A percentile compares a stretch with the other conserved stretches of the same genome.
phyloP scores from a whole-genome alignment of 768 basidiomycete species.

The Tylopilus balloui region DNA sequence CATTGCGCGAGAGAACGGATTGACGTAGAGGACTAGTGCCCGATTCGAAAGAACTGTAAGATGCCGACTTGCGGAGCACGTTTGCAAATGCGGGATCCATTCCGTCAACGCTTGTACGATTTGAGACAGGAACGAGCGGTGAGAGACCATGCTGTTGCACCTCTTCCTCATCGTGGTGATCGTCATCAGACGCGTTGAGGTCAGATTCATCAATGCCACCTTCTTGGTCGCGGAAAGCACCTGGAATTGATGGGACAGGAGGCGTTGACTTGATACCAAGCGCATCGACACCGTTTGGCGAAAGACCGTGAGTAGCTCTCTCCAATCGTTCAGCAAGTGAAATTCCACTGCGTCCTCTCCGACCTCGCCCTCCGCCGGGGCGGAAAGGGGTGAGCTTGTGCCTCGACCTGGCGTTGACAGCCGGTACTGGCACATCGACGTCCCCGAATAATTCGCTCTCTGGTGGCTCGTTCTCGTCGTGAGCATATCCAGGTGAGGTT shows the following conservation, averaged over 20 bases:
- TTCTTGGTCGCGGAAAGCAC: conserved; percentile 25
- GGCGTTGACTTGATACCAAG: conserved; percentile 18
- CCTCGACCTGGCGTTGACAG: conserved; percentile 34
- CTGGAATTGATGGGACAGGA: conserved; percentile 34
- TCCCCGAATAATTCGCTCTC: conserved; percentile 47
- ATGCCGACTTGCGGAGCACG: conserved; percentile 56
- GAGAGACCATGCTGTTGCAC: conserved; percentile 30
- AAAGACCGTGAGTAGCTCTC: conserved; percentile 49
- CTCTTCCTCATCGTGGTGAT: conserved; percentile 22
- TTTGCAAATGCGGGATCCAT: conserved; percentile 87
- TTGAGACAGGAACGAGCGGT: conserved; percentile 42
- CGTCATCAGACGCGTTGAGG: conserved; percentile 23
- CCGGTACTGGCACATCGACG: conserved; percentile 35
- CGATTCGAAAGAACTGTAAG: conserved; percentile 39
- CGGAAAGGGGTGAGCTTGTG: conserved; percentile 54
- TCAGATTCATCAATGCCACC: conserved; percentile 17
- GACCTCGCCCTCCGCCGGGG: conserved; percentile 39
- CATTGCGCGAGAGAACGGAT: conserved; percentile 47
- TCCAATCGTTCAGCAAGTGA: conserved; percentile 62
- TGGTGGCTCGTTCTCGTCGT: conserved; percentile 35
- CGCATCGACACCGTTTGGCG: conserved; percentile 38
- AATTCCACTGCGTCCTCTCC: conserved; percentile 49
- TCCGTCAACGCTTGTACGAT: conserved; percentile 72
- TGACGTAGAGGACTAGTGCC: conserved; percentile 59
- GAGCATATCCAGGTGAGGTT: conserved; percentile 34